Conservation (phyloP, 1,284 basidiomycete species). For the Pisolithus thermaeus region DNA sequence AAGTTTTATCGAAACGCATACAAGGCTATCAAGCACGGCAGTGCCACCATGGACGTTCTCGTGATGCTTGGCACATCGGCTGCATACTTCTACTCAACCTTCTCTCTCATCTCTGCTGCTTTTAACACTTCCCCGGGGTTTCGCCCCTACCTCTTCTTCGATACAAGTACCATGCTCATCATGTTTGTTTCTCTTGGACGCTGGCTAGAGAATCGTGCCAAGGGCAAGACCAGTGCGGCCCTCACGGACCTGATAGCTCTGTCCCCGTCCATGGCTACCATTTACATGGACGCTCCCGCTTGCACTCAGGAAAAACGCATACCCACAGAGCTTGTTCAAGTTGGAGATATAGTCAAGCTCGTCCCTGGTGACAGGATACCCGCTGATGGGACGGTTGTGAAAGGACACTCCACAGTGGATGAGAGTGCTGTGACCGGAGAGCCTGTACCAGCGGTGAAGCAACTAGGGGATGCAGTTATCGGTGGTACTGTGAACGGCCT, state of each 20-base stretch:
- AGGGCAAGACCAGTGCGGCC: conserved; percentile 95
- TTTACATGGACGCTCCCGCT: conserved; percentile 79
- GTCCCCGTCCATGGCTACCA: conserved; percentile 90
- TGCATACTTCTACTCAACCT: conserved; percentile 87
- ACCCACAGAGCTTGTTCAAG: conserved; percentile 91
- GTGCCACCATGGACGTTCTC: conserved; percentile 96
- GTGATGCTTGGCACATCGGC: conserved; percentile 94
- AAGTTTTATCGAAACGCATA: conserved; percentile 89
- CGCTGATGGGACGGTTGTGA: conserved; percentile 88
- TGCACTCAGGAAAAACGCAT: conserved; percentile 86
- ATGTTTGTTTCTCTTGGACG: conserved; percentile 95
- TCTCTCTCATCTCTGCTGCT: conserved; percentile 63
- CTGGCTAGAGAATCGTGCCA: conserved; percentile 94
- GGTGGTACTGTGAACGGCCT: conserved; percentile 97
- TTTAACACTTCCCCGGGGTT: conserved; percentile 61
- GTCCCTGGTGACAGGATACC: conserved; percentile 97
- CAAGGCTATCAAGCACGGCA: conserved; percentile 85
- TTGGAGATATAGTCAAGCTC: conserved; percentile 90
- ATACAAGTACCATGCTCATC: conserved; percentile 98
- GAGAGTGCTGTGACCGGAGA: conserved; percentile 98
- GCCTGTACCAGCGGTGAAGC: conserved; percentile 85
- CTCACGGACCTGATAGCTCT: conserved; percentile 95
- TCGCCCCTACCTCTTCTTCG: conserved; percentile 91
- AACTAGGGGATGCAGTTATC: conserved; percentile 78
- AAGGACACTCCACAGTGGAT: conserved; percentile 85